These are phyloP conservation scores for Casaregolazyma lundiana DNA, from an alignment of 1,139 yeast genomes.

Conservation along the genomic window DNA sequence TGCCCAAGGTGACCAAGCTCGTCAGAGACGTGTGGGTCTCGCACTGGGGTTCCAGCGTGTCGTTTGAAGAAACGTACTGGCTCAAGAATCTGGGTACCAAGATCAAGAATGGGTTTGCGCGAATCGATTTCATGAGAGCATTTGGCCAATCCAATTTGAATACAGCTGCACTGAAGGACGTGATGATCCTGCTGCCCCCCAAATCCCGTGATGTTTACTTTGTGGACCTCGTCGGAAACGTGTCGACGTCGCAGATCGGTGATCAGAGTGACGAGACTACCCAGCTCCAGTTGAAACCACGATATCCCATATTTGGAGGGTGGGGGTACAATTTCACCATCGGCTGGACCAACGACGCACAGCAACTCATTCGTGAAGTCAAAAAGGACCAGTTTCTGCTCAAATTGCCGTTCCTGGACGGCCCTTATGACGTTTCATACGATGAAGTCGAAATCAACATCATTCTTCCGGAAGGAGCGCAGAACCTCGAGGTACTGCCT, in stretches of 20 bases:
- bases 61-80: constrained; percentile 82
- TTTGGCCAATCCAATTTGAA: constrained; percentile 26
- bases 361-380: constrained; percentile 44
- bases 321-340: constrained; percentile 95
- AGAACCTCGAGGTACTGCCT: constrained; percentile 53
- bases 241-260: constrained; percentile 64
- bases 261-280: constrained; percentile 30
- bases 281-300: constrained; percentile 61
- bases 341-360: constrained; percentile 74
- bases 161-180: constrained; percentile 34
- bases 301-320: constrained; percentile 92
- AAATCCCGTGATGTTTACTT: constrained; percentile 62
- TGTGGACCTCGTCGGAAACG: constrained; percentile 90
- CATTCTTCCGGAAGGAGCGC: constrained; percentile 86
- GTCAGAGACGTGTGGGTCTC: constrained; percentile 81
- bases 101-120: constrained; percentile 58
- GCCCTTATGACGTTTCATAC: constrained; percentile 62
- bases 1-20: constrained; percentile 55
- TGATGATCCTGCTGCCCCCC: constrained; percentile 51
- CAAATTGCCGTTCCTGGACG: constrained; percentile 67
- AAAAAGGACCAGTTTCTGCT: constrained; percentile 54
- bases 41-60: constrained; percentile 61
- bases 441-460: constrained; percentile 57
- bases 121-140: constrained; percentile 67
- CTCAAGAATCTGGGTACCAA: constrained; percentile 71